Evolutionary conservation across 805 yeast genomes (phyloP).

Genomic region (Lipomyces spencermartinsiae): DNA sequence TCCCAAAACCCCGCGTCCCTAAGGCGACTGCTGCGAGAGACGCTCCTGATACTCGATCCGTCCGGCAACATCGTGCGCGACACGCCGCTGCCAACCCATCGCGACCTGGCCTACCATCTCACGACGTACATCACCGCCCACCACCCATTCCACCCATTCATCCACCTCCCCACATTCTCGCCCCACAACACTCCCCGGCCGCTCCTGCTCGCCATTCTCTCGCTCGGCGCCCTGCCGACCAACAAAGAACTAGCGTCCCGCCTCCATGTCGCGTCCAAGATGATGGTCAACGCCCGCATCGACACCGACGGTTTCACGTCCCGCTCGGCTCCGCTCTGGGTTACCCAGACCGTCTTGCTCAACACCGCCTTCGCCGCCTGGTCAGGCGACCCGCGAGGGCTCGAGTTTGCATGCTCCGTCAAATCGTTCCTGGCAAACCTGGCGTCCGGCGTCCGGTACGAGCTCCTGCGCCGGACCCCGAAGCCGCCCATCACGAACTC

Average conservation of each 20-base stretch:
- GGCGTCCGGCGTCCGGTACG: constrained; percentile 29
- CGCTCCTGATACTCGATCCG: constrained; percentile 33
- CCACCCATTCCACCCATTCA: constrained; percentile 47
- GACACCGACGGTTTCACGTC: constrained; percentile 42
- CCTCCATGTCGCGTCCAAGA: constrained; percentile 43
- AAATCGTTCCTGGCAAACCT: constrained; percentile 40
- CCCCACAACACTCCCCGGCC: constrained; percentile 44
- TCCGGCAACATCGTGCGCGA: constrained; percentile 32
- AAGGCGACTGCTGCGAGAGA: constrained; percentile 26
- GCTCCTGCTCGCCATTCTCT: constrained; percentile 45
- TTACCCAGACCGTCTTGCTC: constrained; percentile 42
- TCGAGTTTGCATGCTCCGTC: constrained; percentile 43
- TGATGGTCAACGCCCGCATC: constrained; percentile 41
- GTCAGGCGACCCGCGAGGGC: constrained; percentile 45
- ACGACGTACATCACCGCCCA: constrained; percentile 44
- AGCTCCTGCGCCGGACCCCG: constrained; percentile 23
- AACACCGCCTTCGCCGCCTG: constrained; percentile 44
- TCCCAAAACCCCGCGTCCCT: constrained; percentile 24
- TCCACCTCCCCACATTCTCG: constrained; percentile 46
- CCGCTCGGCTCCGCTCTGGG: constrained; percentile 43
- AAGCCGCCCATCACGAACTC: constrained; percentile 22
- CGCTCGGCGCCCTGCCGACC: constrained; percentile 46
- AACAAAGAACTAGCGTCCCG: constrained; percentile 41
- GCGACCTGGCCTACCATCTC: constrained; percentile 45
- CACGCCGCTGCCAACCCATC: constrained; percentile 25